Evolutionary conservation across 768 basidiomycete genomes (phyloP).

Genomic region (Rhizopogon vinicolor): DNA sequence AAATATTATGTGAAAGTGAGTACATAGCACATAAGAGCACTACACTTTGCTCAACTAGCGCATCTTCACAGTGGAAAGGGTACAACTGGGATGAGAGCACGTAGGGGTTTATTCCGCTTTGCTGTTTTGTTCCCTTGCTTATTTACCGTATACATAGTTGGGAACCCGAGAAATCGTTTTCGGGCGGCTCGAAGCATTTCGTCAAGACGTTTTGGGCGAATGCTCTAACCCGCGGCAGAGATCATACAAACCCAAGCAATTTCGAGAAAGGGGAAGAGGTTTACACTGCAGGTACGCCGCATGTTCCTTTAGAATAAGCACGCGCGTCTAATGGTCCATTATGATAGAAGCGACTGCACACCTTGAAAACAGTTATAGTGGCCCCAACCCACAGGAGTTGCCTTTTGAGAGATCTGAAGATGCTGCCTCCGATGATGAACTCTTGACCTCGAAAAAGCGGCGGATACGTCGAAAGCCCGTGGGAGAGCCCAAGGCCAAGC

Average conservation of each 20-base stretch:
- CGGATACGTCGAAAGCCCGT: conserved; percentile 10
- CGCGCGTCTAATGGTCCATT: neutral
- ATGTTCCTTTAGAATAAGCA: neutral
- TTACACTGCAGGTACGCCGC: conserved; percentile 42
- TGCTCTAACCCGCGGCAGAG: conserved; percentile 34
- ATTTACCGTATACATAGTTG: conserved; percentile 45
- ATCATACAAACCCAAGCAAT: conserved; percentile 39
- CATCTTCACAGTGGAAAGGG: conserved; percentile 51
- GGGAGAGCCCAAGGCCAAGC: conserved; percentile 5
- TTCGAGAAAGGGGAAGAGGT: conserved; percentile 56
- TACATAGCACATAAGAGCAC: neutral
- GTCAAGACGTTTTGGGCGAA: conserved; percentile 34
- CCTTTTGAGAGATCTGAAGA: conserved; percentile 5
- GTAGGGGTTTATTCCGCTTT: conserved; percentile 32
- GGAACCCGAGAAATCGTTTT: conserved; percentile 63
- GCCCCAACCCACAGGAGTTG: conserved; percentile 4
- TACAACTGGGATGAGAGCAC: conserved; percentile 52
- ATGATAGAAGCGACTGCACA: conserved; percentile 12
- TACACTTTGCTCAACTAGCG: conserved; percentile 2
- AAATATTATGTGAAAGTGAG: conserved; percentile 57
- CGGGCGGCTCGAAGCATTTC: conserved; percentile 50
- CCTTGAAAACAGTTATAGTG: conserved; percentile 14
- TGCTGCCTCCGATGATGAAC: conserved; percentile 12
- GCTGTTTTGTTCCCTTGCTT: neutral
- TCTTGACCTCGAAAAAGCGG: conserved; percentile 18